A percentile compares a stretch with the other conserved stretches of the same genome.
Evolutionary conservation across 1,284 basidiomycete species (phyloP).

Genomic region (Irpex sp.): DNA sequence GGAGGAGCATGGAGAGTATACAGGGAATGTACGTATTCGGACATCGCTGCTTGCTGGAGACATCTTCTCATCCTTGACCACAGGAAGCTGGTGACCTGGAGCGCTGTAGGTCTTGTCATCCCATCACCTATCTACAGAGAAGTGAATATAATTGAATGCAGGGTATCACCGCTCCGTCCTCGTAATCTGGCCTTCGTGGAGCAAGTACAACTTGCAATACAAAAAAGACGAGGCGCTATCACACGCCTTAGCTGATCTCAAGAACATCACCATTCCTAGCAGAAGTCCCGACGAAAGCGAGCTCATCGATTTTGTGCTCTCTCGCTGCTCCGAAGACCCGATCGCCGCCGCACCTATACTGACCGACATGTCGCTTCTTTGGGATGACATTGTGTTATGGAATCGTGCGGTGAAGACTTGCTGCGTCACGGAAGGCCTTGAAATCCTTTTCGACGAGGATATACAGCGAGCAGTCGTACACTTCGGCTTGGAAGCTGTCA

Average conservation of each 20-base stretch:
- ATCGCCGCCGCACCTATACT: background rate
- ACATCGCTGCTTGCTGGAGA: slow-evolving; percentile 17
- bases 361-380: background rate
- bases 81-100: background rate
- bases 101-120: background rate
- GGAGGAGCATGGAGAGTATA: slow-evolving; percentile 38
- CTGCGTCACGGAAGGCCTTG: background rate
- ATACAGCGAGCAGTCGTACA: background rate
- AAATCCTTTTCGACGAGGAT: background rate
- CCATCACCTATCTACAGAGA: background rate
- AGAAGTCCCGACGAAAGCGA: background rate
- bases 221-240: background rate
- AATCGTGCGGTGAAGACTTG: background rate
- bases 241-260: background rate
- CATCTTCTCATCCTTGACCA: background rate
- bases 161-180: slow-evolving; percentile 1
- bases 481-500: background rate
- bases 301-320: background rate
- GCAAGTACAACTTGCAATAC: background rate
- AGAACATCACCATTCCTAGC: background rate
- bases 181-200: background rate
- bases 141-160: background rate
- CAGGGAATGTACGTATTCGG: slow-evolving; percentile 36
- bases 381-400: background rate
- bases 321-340: background rate